Base-by-base conservation (phyloP, 805 yeast genomes). In the Grigorovia humatica region DNA sequence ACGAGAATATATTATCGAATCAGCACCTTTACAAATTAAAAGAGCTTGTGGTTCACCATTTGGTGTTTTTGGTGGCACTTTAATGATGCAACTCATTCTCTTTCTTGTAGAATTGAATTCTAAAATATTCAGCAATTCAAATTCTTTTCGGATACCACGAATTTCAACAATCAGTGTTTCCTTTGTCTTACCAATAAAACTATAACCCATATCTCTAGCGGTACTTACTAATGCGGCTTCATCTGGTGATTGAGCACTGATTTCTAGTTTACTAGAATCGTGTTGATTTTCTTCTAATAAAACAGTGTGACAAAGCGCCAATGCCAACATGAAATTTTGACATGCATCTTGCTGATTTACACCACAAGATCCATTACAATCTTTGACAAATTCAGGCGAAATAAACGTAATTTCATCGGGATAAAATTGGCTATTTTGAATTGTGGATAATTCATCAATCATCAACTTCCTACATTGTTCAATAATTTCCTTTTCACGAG, bases 221-320 rank as follows among this genome's bases (percentile, higher is more conserved):
- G 95, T 85, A 17, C 83, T 85, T 19, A 86, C 95, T 51, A 86
- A 74, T 0, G 95, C 95, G 20, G 90, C 89, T 66, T 86, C 95
- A 73, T 86, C 95, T 0, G 95, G 95, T 19, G 89, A 82, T 65
- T 86, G 93, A 0, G 95, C 93, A 59, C 83, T 82, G 44, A 84
- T 70, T 27, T 79, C 71, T 49, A 77, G 58, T 56, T 75, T 82
- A 1, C 69, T 76, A 2, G 87, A 81, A 57, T 80, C 74, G 18
- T 74, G 74, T 45, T 82, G 82, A 56, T 83, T 81, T 23, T 77
- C 76, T 60, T 86, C 95, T 38, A 82, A 78, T 44, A 86, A 66
- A 18, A 85, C 93, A 50, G 90, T 80, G 64, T 86, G 95, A 70
- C 95, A 86, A 38, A 86, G 70, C 0, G 91, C 87, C 46, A 86